Percentiles rank a stretch among this genome's conserved stretches.
Evolutionary conservation across 2,329 filamentous ascomycete species (phyloP).

Genomic region (Escovopsis sp.): DNA sequence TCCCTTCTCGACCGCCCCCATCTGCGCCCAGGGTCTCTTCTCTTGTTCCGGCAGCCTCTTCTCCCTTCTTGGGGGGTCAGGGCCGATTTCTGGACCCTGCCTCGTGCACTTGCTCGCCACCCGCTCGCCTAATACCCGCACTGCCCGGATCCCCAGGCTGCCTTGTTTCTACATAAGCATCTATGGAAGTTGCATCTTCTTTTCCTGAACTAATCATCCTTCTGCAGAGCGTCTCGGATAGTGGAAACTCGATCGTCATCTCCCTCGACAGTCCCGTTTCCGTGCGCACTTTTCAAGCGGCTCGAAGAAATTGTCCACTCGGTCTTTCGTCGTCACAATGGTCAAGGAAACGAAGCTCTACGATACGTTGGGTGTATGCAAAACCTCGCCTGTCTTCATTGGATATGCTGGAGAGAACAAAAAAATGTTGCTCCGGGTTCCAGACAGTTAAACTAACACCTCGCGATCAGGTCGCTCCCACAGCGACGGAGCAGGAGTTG

Average conservation of each 20-base stretch:
- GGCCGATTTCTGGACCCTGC: background rate
- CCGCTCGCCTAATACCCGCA: background rate
- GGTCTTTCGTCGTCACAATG: slow-evolving; percentile 36
- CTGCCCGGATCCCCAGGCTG: background rate
- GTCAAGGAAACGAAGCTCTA: slow-evolving; percentile 69
- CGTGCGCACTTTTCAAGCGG: slow-evolving; percentile 2
- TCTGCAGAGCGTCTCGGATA: slow-evolving; percentile 1
- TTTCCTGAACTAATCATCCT: slow-evolving; percentile 5
- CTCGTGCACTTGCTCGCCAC: background rate
- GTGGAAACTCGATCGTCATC: background rate
- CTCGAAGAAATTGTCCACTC: slow-evolving; percentile 2
- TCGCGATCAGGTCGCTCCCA: slow-evolving; percentile 51
- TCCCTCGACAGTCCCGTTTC: slow-evolving; percentile 2
- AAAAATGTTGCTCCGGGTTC: no score
- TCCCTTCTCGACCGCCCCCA: background rate
- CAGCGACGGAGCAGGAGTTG: slow-evolving; percentile 69
- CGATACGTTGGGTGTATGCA: slow-evolving; percentile 59
- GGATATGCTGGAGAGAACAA: background rate
- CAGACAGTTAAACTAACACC: slow-evolving; percentile 8
- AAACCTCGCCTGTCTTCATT: background rate
- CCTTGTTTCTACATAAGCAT: background rate
- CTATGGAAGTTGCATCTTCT: background rate
- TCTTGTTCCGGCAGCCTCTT: background rate
- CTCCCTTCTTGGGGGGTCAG: background rate
- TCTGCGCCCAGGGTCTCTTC: background rate